Evolutionary conservation across 2,329 filamentous ascomycete genomes (phyloP).

Genomic region (Mycosphaerella sp.): DNA sequence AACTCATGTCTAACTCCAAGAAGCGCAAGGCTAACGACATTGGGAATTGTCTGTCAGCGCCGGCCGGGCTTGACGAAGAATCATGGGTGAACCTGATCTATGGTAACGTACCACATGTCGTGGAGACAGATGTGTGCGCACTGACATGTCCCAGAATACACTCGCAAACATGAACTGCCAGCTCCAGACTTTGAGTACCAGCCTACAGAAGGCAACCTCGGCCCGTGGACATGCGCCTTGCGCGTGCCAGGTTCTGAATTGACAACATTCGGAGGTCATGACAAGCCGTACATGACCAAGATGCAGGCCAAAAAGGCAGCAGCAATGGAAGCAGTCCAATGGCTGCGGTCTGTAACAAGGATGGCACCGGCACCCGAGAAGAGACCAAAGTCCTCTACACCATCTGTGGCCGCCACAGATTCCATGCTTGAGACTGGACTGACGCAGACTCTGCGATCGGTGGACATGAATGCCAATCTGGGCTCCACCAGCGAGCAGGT

Average conservation of each 20-base stretch:
- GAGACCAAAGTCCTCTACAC: conserved; percentile 16
- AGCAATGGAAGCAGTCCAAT: conserved; percentile 38
- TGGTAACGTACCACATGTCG: conserved; percentile 10
- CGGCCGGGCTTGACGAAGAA: conserved; percentile 20
- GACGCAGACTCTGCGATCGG: conserved; percentile 10
- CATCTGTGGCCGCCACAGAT: conserved; percentile 8
- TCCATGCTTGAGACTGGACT: conserved; percentile 4
- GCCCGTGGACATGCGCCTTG: conserved; percentile 22
- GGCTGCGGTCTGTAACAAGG: conserved; percentile 36
- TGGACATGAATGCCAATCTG: conserved; percentile 5
- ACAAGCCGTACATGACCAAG: conserved; percentile 35
- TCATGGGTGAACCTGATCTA: conserved; percentile 39
- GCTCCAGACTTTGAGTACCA: conserved; percentile 37
- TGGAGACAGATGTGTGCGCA: background rate
- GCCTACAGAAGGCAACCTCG: conserved; percentile 24
- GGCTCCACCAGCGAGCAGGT: conserved; percentile 18
- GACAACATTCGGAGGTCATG: conserved; percentile 35
- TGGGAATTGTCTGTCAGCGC: background rate
- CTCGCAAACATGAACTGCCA: conserved; percentile 12
- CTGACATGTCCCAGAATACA: conserved; percentile 28
- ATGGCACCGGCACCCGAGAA: conserved; percentile 15
- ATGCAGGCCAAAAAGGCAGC: conserved; percentile 39
- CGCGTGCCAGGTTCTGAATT: conserved; percentile 17
- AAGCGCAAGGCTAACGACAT: conserved; percentile 21
- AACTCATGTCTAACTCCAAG: conserved; percentile 17